Percentiles rank a stretch among this genome's conserved stretches.
These are phyloP conservation scores for Phytophthora pinifolia DNA, from an alignment of 352 stramenopile genomes.

Conservation along the genomic window DNA sequence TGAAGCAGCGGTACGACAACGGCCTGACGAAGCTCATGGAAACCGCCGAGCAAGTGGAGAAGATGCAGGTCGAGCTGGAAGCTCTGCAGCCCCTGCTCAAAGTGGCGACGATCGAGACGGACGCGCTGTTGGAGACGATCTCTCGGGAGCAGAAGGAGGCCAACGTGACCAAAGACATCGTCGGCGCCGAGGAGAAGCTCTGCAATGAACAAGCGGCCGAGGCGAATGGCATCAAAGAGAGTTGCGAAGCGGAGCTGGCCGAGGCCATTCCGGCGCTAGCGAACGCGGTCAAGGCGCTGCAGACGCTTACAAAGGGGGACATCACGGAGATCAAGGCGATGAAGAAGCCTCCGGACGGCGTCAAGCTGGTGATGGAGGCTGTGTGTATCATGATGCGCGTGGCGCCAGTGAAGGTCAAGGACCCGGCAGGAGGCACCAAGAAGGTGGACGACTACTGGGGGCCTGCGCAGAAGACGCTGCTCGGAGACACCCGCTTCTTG, in stretches of 20 bases:
- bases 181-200: constrained; percentile 83
- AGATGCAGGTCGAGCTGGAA: constrained; percentile 93
- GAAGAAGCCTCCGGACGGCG: constrained; percentile 94
- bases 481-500: constrained; percentile 93
- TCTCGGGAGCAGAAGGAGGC: constrained; percentile 83
- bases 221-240: constrained; percentile 89
- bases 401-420: constrained; percentile 90
- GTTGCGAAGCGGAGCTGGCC: constrained; percentile 91
- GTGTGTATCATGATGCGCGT: constrained; percentile 96
- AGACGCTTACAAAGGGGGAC: constrained; percentile 93
- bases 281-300: constrained; percentile 89
- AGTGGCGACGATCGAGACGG: constrained; percentile 90
- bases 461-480: constrained; percentile 90
- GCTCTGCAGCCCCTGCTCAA: constrained; percentile 92
- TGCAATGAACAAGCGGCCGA: constrained; percentile 87
- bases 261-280: constrained; percentile 93
- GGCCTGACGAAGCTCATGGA: constrained; percentile 93
- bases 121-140: constrained; percentile 90
- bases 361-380: constrained; percentile 95
- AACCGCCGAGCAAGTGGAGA: constrained; percentile 92
- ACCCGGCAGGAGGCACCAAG: constrained; percentile 89
- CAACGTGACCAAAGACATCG: constrained; percentile 84
- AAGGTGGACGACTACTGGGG: constrained; percentile 96
- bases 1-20: constrained; percentile 93
- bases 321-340: constrained; percentile 97